Conservation (phyloP, 75 land plant genomes). For the Cupressus sempervirens region DNA sequence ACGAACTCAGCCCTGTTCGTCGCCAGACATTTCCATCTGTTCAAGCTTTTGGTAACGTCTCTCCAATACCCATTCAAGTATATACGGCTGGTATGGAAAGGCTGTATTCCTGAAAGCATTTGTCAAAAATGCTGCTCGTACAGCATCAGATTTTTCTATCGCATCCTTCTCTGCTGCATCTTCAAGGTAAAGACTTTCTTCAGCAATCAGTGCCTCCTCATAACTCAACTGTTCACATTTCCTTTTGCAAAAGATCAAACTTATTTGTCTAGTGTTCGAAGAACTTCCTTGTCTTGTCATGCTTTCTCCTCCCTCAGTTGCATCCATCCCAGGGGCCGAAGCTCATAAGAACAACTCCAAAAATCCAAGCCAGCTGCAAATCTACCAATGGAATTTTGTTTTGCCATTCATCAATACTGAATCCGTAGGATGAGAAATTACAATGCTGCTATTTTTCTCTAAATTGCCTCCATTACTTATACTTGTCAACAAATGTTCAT, state of each 20-base stretch:
- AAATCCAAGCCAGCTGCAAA: slow-evolving; percentile 67
- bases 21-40: too few species aligned
- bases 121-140: slow-evolving; percentile 76
- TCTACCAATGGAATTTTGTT: slow-evolving; percentile 8
- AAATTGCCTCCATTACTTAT: neutral
- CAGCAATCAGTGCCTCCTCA: slow-evolving; percentile 63
- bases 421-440: neutral
- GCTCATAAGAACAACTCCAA: too few species aligned
- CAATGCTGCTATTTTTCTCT: neutral
- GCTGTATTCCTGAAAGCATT: too few species aligned
- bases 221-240: slow-evolving; percentile 57
- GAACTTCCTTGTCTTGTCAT: too few species aligned
- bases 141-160: slow-evolving; percentile 84
- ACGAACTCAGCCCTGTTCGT: too few species aligned
- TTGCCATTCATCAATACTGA: slow-evolving; percentile 8
- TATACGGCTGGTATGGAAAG: too few species aligned
- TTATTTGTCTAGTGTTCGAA: too few species aligned
- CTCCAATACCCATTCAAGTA: too few species aligned
- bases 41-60: too few species aligned
- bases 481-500: slow-evolving; percentile 36
- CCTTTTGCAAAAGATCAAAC: too few species aligned
- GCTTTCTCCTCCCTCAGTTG: too few species aligned
- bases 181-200: slow-evolving; percentile 65
- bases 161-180: slow-evolving; percentile 83
- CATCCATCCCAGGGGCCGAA: too few species aligned